Conservation (phyloP, 768 basidiomycete species). For the Fomitopsis serialis region DNA sequence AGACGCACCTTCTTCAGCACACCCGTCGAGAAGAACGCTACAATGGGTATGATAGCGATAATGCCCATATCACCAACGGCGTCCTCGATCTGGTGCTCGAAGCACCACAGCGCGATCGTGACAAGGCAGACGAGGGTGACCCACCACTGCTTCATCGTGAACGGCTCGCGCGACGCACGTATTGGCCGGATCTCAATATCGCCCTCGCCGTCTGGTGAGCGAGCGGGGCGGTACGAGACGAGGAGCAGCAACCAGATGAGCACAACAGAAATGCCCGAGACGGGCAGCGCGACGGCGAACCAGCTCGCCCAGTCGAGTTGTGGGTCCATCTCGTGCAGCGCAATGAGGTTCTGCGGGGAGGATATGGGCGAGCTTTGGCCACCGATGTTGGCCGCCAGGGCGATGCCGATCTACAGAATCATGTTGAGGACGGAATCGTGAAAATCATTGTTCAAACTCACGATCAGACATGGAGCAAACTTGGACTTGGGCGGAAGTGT, state of each 20-base stretch:
- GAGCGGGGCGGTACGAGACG: constrained; percentile 71
- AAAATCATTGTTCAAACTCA: constrained; percentile 34
- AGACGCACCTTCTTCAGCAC: constrained; percentile 81
- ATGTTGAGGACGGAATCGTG: background rate
- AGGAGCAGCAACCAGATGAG: constrained; percentile 91
- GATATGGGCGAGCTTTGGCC: constrained; percentile 97
- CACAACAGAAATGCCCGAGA: constrained; percentile 78
- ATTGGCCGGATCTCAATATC: constrained; percentile 83
- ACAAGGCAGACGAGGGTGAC: constrained; percentile 76
- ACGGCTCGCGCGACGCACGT: constrained; percentile 74
- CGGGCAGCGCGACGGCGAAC: constrained; percentile 93
- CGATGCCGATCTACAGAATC: constrained; percentile 75
- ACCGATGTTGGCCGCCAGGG: constrained; percentile 96
- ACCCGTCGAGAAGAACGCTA: constrained; percentile 92
- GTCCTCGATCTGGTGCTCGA: constrained; percentile 72
- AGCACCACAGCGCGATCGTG: constrained; percentile 89
- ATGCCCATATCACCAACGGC: constrained; percentile 95
- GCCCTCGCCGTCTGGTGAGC: constrained; percentile 66
- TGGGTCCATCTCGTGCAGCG: constrained; percentile 81
- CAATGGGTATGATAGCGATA: constrained; percentile 88
- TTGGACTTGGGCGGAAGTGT: constrained; percentile 82
- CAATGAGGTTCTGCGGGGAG: constrained; percentile 96
- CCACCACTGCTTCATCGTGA: constrained; percentile 86
- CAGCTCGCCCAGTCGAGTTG: constrained; percentile 84
- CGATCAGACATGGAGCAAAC: constrained; percentile 89